Percentiles rank a stretch among this genome's conserved stretches.
These are phyloP conservation scores for Picochlorum costavermella DNA, from an alignment of 139 green algal species.

Conservation along the genomic window DNA sequence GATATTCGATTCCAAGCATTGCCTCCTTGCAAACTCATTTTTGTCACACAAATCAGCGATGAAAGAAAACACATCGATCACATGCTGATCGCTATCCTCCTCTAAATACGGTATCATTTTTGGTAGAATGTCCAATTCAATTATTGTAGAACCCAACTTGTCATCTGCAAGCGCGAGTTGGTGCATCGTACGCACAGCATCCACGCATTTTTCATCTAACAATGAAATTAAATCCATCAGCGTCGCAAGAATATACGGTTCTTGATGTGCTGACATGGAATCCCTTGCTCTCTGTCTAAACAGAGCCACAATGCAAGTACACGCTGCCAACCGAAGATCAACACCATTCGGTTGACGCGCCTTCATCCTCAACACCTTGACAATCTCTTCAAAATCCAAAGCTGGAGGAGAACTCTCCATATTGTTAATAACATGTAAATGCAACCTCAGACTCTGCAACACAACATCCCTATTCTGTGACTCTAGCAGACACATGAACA, in stretches of 20 bases:
- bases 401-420: no score
- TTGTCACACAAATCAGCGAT: not conserved
- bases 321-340: no score
- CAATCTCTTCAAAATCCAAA: slow-evolving; percentile 10
- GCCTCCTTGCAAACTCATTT: not conserved
- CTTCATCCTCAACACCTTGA: no score
- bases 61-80: not conserved
- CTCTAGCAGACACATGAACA: not conserved
- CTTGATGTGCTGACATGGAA: no score
- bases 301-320: not conserved
- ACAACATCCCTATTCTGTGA: not conserved
- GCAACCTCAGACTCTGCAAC: not conserved
- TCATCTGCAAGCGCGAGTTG: not conserved
- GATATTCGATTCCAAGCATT: not conserved
- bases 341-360: no score
- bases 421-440: not conserved
- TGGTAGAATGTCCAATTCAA: not conserved
- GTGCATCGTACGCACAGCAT: not conserved
- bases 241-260: not conserved
- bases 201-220: not conserved
- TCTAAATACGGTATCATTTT: not conserved
- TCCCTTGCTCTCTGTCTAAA: no score
- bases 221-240: not conserved
- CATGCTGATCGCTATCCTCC: not conserved
- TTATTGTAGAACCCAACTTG: not conserved